phyloP scores from a whole-genome alignment of 495 filamentous ascomycete species.

The Daldinia grandis region DNA sequence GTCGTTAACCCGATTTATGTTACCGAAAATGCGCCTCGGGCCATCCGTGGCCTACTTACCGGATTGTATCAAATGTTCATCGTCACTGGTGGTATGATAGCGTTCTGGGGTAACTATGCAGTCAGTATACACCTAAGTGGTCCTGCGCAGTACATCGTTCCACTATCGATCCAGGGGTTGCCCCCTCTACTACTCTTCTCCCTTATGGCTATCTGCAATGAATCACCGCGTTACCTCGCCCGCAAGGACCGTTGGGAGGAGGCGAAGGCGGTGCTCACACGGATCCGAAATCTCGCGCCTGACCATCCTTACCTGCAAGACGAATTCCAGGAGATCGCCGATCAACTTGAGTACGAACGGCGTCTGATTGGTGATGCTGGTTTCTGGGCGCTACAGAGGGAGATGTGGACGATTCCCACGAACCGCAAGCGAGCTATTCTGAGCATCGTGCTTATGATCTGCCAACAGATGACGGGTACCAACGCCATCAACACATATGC shows the following conservation, averaged over 20 bases:
- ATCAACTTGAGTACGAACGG: slow-evolving; percentile 75
- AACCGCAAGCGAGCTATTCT: slow-evolving; percentile 71
- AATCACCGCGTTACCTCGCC: slow-evolving; percentile 76
- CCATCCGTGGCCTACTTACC: slow-evolving; percentile 74
- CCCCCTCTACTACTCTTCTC: slow-evolving; percentile 67
- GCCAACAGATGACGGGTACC: slow-evolving; percentile 75
- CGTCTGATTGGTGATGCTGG: slow-evolving; percentile 66
- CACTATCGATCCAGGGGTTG: slow-evolving; percentile 71
- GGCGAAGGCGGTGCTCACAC: slow-evolving; percentile 62
- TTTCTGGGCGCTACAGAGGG: slow-evolving; percentile 71
- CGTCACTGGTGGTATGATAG: slow-evolving; percentile 69
- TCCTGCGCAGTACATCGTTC: slow-evolving; percentile 68
- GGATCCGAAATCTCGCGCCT: slow-evolving; percentile 63
- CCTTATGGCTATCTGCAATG: slow-evolving; percentile 68
- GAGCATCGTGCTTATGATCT: slow-evolving; percentile 71
- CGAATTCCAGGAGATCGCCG: slow-evolving; percentile 71
- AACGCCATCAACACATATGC: slow-evolving; percentile 76
- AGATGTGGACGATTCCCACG: slow-evolving; percentile 74
- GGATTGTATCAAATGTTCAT: slow-evolving; percentile 77
- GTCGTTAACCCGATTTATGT: slow-evolving; percentile 68
- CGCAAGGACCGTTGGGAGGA: slow-evolving; percentile 75
- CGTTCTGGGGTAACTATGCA: slow-evolving; percentile 70
- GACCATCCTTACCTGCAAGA: slow-evolving; percentile 71
- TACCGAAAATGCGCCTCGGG: slow-evolving; percentile 73
- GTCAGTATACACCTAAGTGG: slow-evolving; percentile 61